These are phyloP conservation scores for Cercospora zeae-maydis DNA, from an alignment of 2,329 filamentous ascomycete species.

Conservation along the genomic window DNA sequence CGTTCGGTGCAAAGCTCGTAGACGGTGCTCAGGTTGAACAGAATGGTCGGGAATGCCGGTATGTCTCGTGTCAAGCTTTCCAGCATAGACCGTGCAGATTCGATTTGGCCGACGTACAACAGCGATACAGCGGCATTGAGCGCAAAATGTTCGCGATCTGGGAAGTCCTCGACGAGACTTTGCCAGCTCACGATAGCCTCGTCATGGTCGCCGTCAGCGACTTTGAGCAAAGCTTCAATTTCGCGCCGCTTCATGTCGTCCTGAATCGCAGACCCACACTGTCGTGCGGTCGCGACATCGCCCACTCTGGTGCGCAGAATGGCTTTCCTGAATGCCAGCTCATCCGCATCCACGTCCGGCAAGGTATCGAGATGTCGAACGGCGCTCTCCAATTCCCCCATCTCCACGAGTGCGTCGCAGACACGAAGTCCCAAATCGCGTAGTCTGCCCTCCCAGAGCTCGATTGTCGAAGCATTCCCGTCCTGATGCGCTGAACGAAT, in stretches of 20 bases:
- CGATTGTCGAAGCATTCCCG: conserved; percentile 54
- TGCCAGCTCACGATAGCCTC: conserved; percentile 62
- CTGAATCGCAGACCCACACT: conserved; percentile 16
- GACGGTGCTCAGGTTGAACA: conserved; percentile 86
- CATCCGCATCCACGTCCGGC: conserved; percentile 42
- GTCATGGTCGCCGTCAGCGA: conserved; percentile 72
- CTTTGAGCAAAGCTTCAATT: conserved; percentile 66
- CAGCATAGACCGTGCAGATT: conserved; percentile 65
- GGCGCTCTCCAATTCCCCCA: conserved; percentile 82
- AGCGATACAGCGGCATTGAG: conserved; percentile 83
- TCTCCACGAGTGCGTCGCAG: conserved; percentile 69
- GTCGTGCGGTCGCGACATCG: conserved; percentile 54
- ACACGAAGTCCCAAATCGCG: conserved; percentile 67
- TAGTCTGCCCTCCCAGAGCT: conserved; percentile 69
- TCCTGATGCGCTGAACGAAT: conserved; percentile 39
- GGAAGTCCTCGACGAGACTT: conserved; percentile 45
- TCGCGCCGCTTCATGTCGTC: conserved; percentile 40
- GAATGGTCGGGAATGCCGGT: conserved; percentile 69
- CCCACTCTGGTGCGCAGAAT: conserved; percentile 77
- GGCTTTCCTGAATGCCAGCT: conserved; percentile 45
- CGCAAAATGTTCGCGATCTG: conserved; percentile 64
- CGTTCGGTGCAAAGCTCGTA: conserved; percentile 88
- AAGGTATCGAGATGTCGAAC: conserved; percentile 67
- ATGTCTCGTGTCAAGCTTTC: conserved; percentile 62
- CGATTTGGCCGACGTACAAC: conserved; percentile 74